Base-by-base conservation (phyloP, 768 basidiomycete genomes). In the Tephrocybe rancida region DNA sequence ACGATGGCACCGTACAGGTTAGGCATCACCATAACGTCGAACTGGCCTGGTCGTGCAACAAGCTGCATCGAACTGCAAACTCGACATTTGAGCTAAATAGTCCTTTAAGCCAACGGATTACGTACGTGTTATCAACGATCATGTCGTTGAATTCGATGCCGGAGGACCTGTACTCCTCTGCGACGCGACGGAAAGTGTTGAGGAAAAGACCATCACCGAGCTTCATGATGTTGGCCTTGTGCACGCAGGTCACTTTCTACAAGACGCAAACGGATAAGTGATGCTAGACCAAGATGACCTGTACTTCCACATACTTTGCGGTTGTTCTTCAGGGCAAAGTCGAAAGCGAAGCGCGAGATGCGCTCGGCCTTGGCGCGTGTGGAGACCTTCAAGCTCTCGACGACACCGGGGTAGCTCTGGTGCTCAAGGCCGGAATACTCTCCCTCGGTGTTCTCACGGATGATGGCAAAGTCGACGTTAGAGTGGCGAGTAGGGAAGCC, bases 161-260 rank as follows among this genome's bases (percentile, higher is more conserved):
- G 39, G 87, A 79, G 48, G 86, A 87, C 73, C 86, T 90, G 83
- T 98, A 99, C 69, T 98, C 96, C 72, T 98, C 93, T 29, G 95
- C 97, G 55, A 99, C 84, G 55, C 86, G 83, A 62, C 94, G 91
- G 87, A 98, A 99, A 21, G 95, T 98, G 74, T 94, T 95, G 64
- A 98, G 83, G 87, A 98, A 98, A 38, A 99, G 85, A 72, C 97
- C 97, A 66, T 98, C 97, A 70, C 96, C 96, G 63, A 98, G 87
- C 74, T 99, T 99, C 97, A 99, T 99, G 80, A 99, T 99, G 80
- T 98, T 98, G 65, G 97, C 97, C 76, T 99, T 99, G 86, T 99
- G 97, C 41, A 99, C 95, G 67, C 95, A 98, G 37, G 97, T 99
- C 61, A 99, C 96, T 90, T 96, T 98, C 94, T 96, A 62, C n/a